These are phyloP conservation scores for Rosa persica DNA, from an alignment of 306 rosid genomes.

Conservation along the genomic window DNA sequence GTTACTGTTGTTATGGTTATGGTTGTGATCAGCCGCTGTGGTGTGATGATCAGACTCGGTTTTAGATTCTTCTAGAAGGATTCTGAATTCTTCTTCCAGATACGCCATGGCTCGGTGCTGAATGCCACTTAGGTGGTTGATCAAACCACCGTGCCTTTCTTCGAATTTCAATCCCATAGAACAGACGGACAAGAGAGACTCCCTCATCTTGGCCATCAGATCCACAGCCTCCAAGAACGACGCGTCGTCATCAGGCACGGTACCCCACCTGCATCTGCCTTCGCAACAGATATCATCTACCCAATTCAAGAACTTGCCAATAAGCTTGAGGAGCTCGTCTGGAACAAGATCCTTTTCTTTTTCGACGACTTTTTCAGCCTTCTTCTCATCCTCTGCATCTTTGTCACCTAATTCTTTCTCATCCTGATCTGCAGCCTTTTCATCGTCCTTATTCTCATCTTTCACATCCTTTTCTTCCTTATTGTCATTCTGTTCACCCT, in stretches of 20 bases:
- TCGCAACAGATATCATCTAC: conserved; percentile 40
- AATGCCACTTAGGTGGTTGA: conserved; percentile 47
- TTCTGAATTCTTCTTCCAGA: conserved; percentile 69
- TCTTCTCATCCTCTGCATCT: background rate
- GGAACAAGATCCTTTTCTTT: background rate
- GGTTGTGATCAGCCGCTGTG: background rate
- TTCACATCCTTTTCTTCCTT: background rate
- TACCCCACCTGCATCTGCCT: conserved; percentile 39
- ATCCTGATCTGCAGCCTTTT: background rate
- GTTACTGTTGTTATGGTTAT: background rate
- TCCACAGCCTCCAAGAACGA: conserved; percentile 40
- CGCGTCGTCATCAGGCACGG: conserved; percentile 30
- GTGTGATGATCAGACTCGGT: conserved; percentile 20
- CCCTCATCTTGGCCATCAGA: conserved; percentile 46
- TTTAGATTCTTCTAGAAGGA: conserved; percentile 53
- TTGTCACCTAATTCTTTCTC: background rate
- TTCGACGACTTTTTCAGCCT: background rate
- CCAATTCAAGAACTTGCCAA: conserved; percentile 43
- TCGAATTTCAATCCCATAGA: conserved; percentile 20
- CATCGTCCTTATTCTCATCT: background rate
- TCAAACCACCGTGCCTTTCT: conserved; percentile 20
- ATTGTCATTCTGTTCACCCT: background rate
- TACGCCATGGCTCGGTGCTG: conserved; percentile 53
- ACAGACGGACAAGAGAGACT: conserved; percentile 9
- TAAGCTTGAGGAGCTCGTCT: conserved; percentile 38